Conservation (phyloP, 129 eudicot genomes). For the Chrysanthemum lavandulifolium region DNA sequence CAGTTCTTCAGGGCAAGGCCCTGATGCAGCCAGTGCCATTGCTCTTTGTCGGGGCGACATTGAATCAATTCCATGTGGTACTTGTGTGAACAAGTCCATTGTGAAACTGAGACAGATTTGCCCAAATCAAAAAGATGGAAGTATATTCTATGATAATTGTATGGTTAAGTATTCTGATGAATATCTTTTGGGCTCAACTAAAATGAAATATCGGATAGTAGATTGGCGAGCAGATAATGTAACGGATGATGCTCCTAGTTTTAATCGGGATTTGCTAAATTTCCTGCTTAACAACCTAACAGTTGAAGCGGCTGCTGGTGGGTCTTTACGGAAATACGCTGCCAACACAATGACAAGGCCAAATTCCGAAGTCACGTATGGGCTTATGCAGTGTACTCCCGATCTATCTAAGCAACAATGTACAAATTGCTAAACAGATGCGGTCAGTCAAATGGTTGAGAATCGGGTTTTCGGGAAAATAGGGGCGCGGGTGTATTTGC, state of each 20-base stretch:
- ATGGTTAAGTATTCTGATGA: neutral
- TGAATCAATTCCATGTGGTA: neutral
- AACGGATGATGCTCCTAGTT: neutral
- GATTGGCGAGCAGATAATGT: neutral
- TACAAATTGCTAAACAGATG: constrained; percentile 2
- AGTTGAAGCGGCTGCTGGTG: neutral
- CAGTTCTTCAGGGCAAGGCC: neutral
- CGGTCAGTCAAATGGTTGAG: neutral
- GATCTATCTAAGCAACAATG: constrained; percentile 8
- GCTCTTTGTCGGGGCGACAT: neutral
- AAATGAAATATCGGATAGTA: neutral
- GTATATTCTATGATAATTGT: neutral
- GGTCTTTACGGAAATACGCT: neutral
- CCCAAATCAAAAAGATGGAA: neutral
- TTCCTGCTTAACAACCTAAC: neutral
- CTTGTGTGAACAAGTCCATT: neutral
- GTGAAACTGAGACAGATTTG: neutral
- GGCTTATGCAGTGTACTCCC: constrained; percentile 13
- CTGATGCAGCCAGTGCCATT: neutral
- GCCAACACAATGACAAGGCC: neutral
- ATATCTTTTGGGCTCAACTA: neutral
- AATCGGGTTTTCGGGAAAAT: neutral
- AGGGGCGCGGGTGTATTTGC: constrained; percentile 1
- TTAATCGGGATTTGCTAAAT: neutral
- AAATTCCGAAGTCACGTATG: neutral